Evolutionary conservation across 202 grass and related monocot species (phyloP).

Genomic region (Musa balbisiana): DNA sequence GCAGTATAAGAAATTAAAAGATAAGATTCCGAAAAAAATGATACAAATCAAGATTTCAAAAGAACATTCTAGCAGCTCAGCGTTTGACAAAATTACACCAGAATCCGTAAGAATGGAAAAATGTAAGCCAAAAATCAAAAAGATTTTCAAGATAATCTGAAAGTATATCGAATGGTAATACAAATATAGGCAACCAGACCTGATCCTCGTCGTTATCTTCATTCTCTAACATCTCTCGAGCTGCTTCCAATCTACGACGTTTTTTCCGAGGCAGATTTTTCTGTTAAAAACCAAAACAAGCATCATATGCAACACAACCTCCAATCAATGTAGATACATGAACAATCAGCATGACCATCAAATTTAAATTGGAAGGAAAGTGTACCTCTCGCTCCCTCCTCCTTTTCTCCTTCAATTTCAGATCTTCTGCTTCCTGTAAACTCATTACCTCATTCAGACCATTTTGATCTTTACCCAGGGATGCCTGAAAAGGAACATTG

Average conservation of each 20-base stretch:
- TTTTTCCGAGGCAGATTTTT: slow-evolving; percentile 92
- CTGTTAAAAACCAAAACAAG: slow-evolving; percentile 36
- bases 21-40: neutral
- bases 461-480: slow-evolving; percentile 39
- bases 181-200: slow-evolving; percentile 30
- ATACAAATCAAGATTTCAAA: neutral
- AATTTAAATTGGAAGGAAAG: neutral
- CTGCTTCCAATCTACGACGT: slow-evolving; percentile 71
- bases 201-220: slow-evolving; percentile 48
- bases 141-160: neutral
- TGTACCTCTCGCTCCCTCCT: slow-evolving; percentile 68
- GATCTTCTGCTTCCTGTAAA: slow-evolving; percentile 76
- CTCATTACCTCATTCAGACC: slow-evolving; percentile 47
- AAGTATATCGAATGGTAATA: neutral
- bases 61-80: too few relatives aligned
- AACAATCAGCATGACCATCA: neutral
- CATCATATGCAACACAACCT: slow-evolving; percentile 13
- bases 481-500: slow-evolving; percentile 27
- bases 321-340: slow-evolving; percentile 3
- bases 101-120: neutral
- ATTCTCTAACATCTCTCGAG: slow-evolving; percentile 58
- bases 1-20: neutral
- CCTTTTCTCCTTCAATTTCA: slow-evolving; percentile 76
- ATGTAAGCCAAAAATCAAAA: slow-evolving; percentile 13
- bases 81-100: neutral